A percentile compares a stretch with the other conserved stretches of the same genome.
phyloP scores from a whole-genome alignment of 2,329 filamentous ascomycete genomes.

The Tolypocladium album region DNA sequence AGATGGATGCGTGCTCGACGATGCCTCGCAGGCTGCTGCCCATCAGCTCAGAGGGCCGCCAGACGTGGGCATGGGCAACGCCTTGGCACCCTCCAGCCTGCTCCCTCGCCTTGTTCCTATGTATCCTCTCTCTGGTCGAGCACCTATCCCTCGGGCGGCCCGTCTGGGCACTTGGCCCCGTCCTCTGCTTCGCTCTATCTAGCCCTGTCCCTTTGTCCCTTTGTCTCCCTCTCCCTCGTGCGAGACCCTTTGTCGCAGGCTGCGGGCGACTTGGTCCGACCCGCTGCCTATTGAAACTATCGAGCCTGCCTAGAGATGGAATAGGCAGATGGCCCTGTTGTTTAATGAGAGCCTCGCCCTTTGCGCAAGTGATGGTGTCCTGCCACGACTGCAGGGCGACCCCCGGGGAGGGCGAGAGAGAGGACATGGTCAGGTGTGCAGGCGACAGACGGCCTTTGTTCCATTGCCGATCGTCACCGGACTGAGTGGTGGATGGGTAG shows the following conservation, averaged over 20 bases:
- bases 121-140: not conserved
- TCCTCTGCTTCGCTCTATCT: not conserved
- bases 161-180: not conserved
- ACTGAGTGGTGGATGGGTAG: not conserved
- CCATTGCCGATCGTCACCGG: not conserved
- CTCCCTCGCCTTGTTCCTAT: not conserved
- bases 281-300: not conserved
- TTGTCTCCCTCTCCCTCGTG: not conserved
- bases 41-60: not conserved
- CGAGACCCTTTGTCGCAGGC: not conserved
- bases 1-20: not conserved
- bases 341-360: not conserved
- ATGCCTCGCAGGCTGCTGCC: not conserved
- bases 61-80: not conserved
- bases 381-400: slow-evolving; percentile 1
- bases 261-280: too few species aligned
- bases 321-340: not conserved
- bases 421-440: not conserved
- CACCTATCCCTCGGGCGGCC: not conserved
- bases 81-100: not conserved
- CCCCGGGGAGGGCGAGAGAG: not conserved
- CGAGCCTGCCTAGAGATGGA: not conserved
- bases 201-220: not conserved
- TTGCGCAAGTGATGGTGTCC: not conserved
- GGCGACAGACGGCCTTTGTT: not conserved